Evolutionary conservation across 768 basidiomycete genomes (phyloP).

Genomic region (Calocybe gangraenosa): DNA sequence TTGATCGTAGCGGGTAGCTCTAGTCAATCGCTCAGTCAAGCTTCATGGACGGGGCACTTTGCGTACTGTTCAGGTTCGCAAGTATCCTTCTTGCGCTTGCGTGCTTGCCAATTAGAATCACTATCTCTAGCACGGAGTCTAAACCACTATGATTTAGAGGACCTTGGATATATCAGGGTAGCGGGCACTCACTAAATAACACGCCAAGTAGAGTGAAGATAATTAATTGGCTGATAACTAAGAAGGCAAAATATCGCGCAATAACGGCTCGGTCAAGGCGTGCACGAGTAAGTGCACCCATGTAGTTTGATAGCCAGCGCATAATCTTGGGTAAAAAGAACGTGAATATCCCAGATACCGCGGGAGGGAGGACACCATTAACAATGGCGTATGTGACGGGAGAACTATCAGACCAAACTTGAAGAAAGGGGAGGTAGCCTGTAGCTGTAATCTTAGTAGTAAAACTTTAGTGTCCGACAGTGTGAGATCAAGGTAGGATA

Average conservation of each 20-base stretch:
- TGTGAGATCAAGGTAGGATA: not conserved
- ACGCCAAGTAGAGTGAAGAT: conserved; percentile 92
- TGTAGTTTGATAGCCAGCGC: conserved; percentile 69
- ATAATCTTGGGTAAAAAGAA: conserved; percentile 88
- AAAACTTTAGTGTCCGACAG: not conserved
- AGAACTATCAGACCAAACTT: conserved; percentile 58
- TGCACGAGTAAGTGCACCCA: conserved; percentile 60
- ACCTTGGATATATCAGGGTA: not conserved
- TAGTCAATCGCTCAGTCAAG: not conserved
- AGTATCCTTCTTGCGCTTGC: conserved; percentile 43
- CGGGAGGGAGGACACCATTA: conserved; percentile 88
- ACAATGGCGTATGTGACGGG: conserved; percentile 71
- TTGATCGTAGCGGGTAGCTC: conserved; percentile 66
- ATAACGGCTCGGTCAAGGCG: conserved; percentile 84
- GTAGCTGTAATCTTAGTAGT: conserved; percentile 25
- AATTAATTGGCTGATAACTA: conserved; percentile 87
- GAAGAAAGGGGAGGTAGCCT: conserved; percentile 71
- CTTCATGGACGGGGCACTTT: conserved; percentile 19
- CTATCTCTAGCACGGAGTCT: conserved; percentile 39
- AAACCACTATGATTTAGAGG: not conserved
- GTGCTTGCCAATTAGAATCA: conserved; percentile 34
- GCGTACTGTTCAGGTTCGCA: conserved; percentile 32
- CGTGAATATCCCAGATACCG: conserved; percentile 80
- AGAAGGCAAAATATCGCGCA: conserved; percentile 88
- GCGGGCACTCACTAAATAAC: conserved; percentile 74